Evolutionary conservation across 768 basidiomycete species (phyloP), one percentile per base, ranked within the genome.

Genomic region (Gloeopeniophorella convolvens): DNA sequence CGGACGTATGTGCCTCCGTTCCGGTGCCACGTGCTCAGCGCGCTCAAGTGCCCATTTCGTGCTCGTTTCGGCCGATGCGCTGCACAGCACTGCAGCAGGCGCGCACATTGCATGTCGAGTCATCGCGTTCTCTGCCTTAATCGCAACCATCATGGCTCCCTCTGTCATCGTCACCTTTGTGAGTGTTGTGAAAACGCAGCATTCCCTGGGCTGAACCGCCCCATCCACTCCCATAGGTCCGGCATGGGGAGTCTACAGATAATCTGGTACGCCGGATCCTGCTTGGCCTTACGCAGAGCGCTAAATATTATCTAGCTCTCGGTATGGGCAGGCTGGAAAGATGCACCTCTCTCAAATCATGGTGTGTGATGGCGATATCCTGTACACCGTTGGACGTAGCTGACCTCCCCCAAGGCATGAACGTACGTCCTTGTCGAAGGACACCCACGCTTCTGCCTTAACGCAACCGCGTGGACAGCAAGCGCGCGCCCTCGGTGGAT

Each of bases 181-280:
- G 54, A 53, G 64, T 34, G n/a, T 26, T 26, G 8, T 16, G n/a
- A n/a, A n/a, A n/a, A 21, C 18, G 20, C 13, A 5, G 27, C 20
- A 20, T 23, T 10, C 42, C 3, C 12, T 44, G 16, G 15, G n/a
- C 23, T 32, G 2, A 9, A 12, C n/a, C 15, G 21, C 23, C 20
- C 24, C 9, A 37, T 32, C 28, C 18, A 15, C 16, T 3, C 26
- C 13, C 26, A 34, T 50, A 89, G 85, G 71, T 88, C 57, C 72
- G 87, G 45, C 87, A 90, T 62, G 87, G 80, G 24, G 84, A 90
- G 59, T 86, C 86, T 7, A 78, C 75, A 28, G 87, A 89, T 57
- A 90, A 90, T 58, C 55, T 82, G 61, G 86, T 85, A 42, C 40
- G 78, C 23, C 18, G 3, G 61, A 21, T 30, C 21, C 30, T 13